phyloP scores from a whole-genome alignment of 2,329 filamentous ascomycete genomes.

The Intubia oerlemansii region DNA sequence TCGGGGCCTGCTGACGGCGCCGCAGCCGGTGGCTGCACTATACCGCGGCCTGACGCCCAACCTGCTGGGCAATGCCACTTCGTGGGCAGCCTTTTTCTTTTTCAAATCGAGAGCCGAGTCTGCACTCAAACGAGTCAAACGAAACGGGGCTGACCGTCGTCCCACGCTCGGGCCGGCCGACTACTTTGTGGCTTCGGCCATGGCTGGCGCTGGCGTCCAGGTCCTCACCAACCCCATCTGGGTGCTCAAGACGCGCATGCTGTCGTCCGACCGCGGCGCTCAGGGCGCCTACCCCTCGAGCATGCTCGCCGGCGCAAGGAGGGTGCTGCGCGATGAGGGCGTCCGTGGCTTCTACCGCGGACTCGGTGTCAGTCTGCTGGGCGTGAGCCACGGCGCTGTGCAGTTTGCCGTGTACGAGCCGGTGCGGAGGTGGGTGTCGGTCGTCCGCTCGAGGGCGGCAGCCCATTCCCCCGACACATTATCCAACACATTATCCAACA shows the following conservation, averaged over 20 bases:
- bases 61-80: constrained; percentile 69
- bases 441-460: not conserved
- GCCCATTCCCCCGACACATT: no score
- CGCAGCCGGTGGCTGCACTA: constrained; percentile 43
- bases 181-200: constrained; percentile 62
- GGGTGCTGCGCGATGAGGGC: constrained; percentile 53
- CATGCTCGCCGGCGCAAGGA: constrained; percentile 47
- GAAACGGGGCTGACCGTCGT: constrained; percentile 8
- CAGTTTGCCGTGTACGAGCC: constrained; percentile 93
- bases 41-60: constrained; percentile 87
- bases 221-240: constrained; percentile 85
- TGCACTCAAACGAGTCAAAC: no score
- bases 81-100: constrained; percentile 88
- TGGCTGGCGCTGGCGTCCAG: constrained; percentile 52
- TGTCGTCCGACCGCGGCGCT: constrained; percentile 55
- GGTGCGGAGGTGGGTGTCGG: constrained; percentile 19
- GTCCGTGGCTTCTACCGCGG: constrained; percentile 70
- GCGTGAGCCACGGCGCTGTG: constrained; percentile 78
- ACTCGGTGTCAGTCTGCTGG: constrained; percentile 60
- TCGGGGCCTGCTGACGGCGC: constrained; percentile 22
- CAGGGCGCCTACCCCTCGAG: constrained; percentile 66
- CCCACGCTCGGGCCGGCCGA: constrained; percentile 42
- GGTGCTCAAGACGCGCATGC: constrained; percentile 96
- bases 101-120: constrained; percentile 37
- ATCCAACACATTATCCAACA: no score